Conservation (phyloP, 192 early-diverging fungal species). For the Backusella psychrophila region DNA sequence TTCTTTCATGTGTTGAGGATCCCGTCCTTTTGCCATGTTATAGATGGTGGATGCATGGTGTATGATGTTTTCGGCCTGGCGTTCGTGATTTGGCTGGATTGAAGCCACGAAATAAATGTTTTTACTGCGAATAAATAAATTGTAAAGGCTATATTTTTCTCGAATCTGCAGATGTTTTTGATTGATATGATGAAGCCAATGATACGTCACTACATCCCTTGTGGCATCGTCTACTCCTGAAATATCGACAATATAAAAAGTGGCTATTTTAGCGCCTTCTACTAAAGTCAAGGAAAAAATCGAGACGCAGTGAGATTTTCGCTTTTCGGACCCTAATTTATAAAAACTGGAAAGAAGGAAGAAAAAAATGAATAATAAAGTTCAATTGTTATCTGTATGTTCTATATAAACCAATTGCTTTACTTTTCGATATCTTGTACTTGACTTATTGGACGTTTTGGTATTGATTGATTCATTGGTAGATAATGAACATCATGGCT, state of each 20-base stretch:
- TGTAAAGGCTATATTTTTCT: neutral
- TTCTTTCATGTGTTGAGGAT: neutral
- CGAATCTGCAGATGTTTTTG: neutral
- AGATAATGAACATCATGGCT: neutral
- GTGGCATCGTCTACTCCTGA: neutral
- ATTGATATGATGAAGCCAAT: neutral
- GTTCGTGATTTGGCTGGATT: neutral
- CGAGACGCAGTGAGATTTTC: neutral
- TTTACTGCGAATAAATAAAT: neutral
- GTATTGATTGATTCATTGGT: neutral
- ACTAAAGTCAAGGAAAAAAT: constrained; percentile 3
- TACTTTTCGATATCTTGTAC: constrained; percentile 1
- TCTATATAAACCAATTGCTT: neutral
- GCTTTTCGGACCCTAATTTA: neutral
- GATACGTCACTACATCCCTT: neutral
- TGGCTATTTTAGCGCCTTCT: neutral
- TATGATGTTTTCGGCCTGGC: neutral
- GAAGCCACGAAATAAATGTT: neutral
- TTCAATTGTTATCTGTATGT: neutral
- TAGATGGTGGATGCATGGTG: neutral
- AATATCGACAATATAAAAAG: constrained; percentile 1
- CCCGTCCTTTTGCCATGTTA: neutral
- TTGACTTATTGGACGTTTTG: neutral
- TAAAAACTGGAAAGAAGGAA: neutral
- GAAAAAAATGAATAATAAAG: neutral